These are phyloP conservation scores for Westerdykella ornata DNA, from an alignment of 2,329 filamentous ascomycete species.

Conservation along the genomic window DNA sequence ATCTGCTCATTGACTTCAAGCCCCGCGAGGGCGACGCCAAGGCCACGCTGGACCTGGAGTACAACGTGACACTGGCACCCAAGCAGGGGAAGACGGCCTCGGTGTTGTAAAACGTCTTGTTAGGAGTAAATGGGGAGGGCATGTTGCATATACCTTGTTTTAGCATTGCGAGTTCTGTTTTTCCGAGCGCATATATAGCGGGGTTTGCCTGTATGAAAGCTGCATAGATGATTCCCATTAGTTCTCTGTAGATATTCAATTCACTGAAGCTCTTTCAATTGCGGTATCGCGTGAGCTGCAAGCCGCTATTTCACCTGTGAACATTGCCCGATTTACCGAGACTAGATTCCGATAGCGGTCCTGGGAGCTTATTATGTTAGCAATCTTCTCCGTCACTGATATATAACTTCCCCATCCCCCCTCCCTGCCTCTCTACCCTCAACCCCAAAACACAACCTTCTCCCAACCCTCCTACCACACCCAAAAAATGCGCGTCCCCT, in stretches of 20 bases:
- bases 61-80: slow-evolving; percentile 54
- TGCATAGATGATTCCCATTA: too few relatives aligned
- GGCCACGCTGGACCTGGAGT: slow-evolving; percentile 54
- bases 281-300: too few relatives aligned
- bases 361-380: not conserved
- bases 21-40: slow-evolving; percentile 47
- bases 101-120: slow-evolving; percentile 29
- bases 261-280: not conserved
- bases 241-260: slow-evolving; percentile 1
- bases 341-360: not conserved
- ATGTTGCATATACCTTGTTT: slow-evolving; percentile 3
- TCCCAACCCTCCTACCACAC: slow-evolving; percentile 3
- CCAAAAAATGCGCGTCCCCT: slow-evolving; percentile 52
- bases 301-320: not conserved
- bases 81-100: slow-evolving; percentile 25
- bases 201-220: too few relatives aligned
- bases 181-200: not conserved
- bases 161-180: slow-evolving; percentile 1
- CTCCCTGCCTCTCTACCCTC: slow-evolving; percentile 1
- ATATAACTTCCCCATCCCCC: slow-evolving; percentile 3
- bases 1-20: slow-evolving; percentile 53
- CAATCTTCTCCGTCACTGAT: not conserved
- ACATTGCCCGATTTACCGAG: slow-evolving; percentile 4
- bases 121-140: slow-evolving; percentile 6
- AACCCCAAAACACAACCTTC: not conserved